phyloP scores from a whole-genome alignment of 1,284 basidiomycete species.

The Mrakiaceae sp. region DNA sequence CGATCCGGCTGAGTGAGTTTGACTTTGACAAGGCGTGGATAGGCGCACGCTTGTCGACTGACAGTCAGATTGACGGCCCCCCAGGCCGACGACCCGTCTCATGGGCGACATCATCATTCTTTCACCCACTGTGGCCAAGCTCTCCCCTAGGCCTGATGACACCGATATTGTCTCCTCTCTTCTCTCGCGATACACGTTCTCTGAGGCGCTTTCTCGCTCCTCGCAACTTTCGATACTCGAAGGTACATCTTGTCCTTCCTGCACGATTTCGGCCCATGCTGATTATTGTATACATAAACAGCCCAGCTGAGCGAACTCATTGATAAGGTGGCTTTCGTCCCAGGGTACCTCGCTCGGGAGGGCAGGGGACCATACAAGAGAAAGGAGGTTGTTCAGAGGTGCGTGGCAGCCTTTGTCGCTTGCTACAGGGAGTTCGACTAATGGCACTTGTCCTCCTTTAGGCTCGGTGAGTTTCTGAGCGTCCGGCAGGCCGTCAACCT shows the following conservation, averaged over 20 bases:
- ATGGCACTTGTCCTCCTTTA: neutral
- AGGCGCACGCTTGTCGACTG: neutral
- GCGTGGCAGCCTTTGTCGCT: neutral
- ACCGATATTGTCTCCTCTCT: slow-evolving; percentile 36
- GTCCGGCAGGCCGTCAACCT: slow-evolving; percentile 79
- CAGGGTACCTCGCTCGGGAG: slow-evolving; percentile 57
- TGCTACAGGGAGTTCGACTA: too few species aligned
- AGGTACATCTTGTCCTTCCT: slow-evolving; percentile 22
- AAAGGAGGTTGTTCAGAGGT: slow-evolving; percentile 68
- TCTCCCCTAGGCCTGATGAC: neutral
- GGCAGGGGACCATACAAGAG: slow-evolving; percentile 70
- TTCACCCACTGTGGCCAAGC: neutral
- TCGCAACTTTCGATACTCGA: slow-evolving; percentile 74
- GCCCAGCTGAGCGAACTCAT: slow-evolving; percentile 66
- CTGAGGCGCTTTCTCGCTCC: slow-evolving; percentile 75
- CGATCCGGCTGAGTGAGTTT: slow-evolving; percentile 35
- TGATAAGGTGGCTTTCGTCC: slow-evolving; percentile 63
- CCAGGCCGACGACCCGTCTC: slow-evolving; percentile 6
- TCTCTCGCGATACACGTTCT: slow-evolving; percentile 74
- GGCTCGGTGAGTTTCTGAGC: slow-evolving; percentile 68
- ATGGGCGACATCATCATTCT: slow-evolving; percentile 14
- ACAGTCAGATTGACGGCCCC: neutral
- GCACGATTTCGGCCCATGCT: neutral
- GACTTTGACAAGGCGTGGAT: neutral
- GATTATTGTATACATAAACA: neutral